These are phyloP conservation scores for Otatea glauca DNA, from an alignment of 176 grass and related monocot genomes.

Conservation along the genomic window DNA sequence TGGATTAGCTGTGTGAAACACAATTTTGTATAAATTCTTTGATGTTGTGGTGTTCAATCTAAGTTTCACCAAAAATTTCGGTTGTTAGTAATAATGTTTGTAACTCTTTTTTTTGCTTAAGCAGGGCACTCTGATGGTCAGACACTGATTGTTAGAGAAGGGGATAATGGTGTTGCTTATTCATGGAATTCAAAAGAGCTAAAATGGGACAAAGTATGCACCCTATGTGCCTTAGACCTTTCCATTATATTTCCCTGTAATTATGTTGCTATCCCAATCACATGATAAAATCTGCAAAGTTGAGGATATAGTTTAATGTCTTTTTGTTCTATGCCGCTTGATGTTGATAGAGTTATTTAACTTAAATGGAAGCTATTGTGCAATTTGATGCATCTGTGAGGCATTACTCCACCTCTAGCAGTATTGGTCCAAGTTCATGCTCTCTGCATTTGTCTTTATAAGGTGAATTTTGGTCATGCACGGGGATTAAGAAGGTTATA, in stretches of 20 bases:
- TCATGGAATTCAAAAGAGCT: constrained; percentile 85
- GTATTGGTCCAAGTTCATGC: not conserved
- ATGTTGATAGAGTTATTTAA: constrained; percentile 26
- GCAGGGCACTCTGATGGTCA: constrained; percentile 81
- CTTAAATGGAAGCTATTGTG: constrained; percentile 9
- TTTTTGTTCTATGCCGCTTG: constrained; percentile 6
- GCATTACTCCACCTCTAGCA: constrained; percentile 11
- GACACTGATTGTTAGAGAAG: constrained; percentile 90
- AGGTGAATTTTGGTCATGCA: too few relatives aligned
- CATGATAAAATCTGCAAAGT: constrained; percentile 12
- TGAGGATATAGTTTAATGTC: constrained; percentile 4
- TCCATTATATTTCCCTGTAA: not conserved
- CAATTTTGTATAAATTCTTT: not conserved
- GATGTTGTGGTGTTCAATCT: not conserved
- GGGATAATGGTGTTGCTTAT: constrained; percentile 93
- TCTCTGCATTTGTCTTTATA: too few relatives aligned
- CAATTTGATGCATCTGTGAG: constrained; percentile 10
- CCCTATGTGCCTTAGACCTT: constrained; percentile 27
- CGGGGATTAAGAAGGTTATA: too few relatives aligned
- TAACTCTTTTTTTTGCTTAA: constrained; percentile 35
- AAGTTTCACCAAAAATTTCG: constrained; percentile 4
- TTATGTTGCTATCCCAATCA: not conserved
- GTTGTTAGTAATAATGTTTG: not conserved
- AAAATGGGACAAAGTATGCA: constrained; percentile 89
- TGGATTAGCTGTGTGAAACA: not conserved